These are phyloP conservation scores for Pichia thaimueangensis DNA, from an alignment of 805 yeast species.

Conservation along the genomic window DNA sequence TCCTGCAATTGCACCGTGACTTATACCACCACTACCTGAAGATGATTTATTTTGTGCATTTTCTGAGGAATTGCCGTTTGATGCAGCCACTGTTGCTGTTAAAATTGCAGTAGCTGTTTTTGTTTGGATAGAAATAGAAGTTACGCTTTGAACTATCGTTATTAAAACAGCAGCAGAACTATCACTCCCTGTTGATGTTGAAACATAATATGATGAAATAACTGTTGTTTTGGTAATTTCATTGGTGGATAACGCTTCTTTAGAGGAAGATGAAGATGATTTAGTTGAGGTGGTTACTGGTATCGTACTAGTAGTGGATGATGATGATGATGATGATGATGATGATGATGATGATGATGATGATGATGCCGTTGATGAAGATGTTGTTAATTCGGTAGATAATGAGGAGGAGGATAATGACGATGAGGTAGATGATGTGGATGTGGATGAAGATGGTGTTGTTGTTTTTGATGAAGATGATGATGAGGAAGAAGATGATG, in stretches of 20 bases:
- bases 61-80: conserved; percentile 7
- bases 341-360: conserved; percentile 16
- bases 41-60: conserved; percentile 6
- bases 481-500: conserved; percentile 15
- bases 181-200: conserved; percentile 9
- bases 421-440: conserved; percentile 9
- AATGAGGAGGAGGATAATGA: conserved; percentile 7
- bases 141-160: conserved; percentile 20
- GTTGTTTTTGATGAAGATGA: conserved; percentile 11
- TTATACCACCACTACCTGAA: conserved; percentile 13
- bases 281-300: conserved; percentile 13
- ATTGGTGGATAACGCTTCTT: background rate
- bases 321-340: conserved; percentile 12
- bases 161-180: conserved; percentile 12
- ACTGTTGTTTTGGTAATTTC: conserved; percentile 8
- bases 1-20: conserved; percentile 32
- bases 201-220: conserved; percentile 7
- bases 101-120: conserved; percentile 12
- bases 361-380: conserved; percentile 10
- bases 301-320: conserved; percentile 16
- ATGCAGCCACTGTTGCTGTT: conserved; percentile 11
- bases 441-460: conserved; percentile 12
- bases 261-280: conserved; percentile 2
- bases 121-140: conserved; percentile 4
- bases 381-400: conserved; percentile 8